Percentiles rank a stretch among this genome's conserved stretches.
These are phyloP conservation scores for Metschnikowia matae DNA, from an alignment of 805 yeast genomes.

Conservation along the genomic window DNA sequence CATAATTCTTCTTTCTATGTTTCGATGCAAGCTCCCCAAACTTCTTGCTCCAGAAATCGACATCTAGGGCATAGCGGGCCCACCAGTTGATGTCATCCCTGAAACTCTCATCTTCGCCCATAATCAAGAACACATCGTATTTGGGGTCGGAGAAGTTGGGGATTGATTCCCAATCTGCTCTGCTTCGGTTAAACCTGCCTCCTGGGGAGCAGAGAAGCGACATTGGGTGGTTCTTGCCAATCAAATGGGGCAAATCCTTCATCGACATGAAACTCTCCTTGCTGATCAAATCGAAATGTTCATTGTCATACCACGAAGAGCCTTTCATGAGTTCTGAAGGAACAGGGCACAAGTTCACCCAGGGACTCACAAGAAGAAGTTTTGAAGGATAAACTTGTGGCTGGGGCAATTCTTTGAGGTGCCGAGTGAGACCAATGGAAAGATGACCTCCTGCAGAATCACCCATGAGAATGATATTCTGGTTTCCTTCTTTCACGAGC, in stretches of 20 bases:
- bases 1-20: constrained; percentile 18
- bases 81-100: constrained; percentile 38
- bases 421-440: constrained; percentile 28
- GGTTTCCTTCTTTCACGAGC: constrained; percentile 19
- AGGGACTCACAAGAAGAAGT: constrained; percentile 32
- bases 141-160: constrained; percentile 27
- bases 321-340: constrained; percentile 24
- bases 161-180: constrained; percentile 31
- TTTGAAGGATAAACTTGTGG: constrained; percentile 23
- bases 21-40: constrained; percentile 26
- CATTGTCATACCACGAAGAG: constrained; percentile 32
- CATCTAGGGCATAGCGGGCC: constrained; percentile 27
- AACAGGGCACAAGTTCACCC: constrained; percentile 32
- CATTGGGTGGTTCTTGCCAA: constrained; percentile 14
- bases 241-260: constrained; percentile 8
- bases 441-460: constrained; percentile 44
- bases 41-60: constrained; percentile 6
- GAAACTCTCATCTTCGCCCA: constrained; percentile 41
- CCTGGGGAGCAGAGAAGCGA: constrained; percentile 24
- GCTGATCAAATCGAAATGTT: constrained; percentile 14
- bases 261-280: constrained; percentile 7
- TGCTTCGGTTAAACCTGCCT: constrained; percentile 18
- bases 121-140: constrained; percentile 27
- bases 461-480: constrained; percentile 34
- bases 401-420: constrained; percentile 16